Evolutionary conservation across 306 rosid species (phyloP).

Genomic region (Cucumis cinereus): DNA sequence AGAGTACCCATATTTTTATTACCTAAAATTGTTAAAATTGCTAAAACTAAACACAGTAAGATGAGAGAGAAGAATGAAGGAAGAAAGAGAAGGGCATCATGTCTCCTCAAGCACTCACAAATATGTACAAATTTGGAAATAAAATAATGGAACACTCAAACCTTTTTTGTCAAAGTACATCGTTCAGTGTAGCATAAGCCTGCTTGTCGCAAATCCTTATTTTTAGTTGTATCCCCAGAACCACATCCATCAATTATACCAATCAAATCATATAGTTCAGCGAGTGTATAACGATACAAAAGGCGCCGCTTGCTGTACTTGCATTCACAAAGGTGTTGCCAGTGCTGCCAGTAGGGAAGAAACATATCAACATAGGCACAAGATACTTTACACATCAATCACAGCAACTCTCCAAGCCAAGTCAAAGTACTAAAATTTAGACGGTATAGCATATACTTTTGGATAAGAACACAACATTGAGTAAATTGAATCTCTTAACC

Average conservation of each 20-base stretch:
- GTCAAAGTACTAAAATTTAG: neutral
- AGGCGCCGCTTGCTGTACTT: slow-evolving; percentile 51
- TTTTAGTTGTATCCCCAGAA: slow-evolving; percentile 36
- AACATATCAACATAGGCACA: neutral
- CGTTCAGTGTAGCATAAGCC: slow-evolving; percentile 29
- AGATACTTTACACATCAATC: neutral
- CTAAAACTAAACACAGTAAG: neutral
- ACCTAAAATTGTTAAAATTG: neutral
- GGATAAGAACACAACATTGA: neutral
- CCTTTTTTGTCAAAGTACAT: slow-evolving; percentile 64
- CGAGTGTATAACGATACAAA: slow-evolving; percentile 80
- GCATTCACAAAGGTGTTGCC: slow-evolving; percentile 92
- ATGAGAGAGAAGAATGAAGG: neutral
- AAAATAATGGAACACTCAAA: slow-evolving; percentile 9
- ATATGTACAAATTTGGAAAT: neutral
- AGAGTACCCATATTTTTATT: neutral
- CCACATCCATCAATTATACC: slow-evolving; percentile 39
- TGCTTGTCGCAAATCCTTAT: slow-evolving; percentile 33
- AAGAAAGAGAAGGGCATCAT: neutral
- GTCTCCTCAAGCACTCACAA: neutral
- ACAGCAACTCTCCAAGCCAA: neutral
- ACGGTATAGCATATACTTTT: neutral
- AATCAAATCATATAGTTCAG: slow-evolving; percentile 60
- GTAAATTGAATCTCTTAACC: neutral
- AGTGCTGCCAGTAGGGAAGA: slow-evolving; percentile 48